Base-by-base conservation (phyloP, 163 green algal genomes). In the Volvox carteri region DNA sequence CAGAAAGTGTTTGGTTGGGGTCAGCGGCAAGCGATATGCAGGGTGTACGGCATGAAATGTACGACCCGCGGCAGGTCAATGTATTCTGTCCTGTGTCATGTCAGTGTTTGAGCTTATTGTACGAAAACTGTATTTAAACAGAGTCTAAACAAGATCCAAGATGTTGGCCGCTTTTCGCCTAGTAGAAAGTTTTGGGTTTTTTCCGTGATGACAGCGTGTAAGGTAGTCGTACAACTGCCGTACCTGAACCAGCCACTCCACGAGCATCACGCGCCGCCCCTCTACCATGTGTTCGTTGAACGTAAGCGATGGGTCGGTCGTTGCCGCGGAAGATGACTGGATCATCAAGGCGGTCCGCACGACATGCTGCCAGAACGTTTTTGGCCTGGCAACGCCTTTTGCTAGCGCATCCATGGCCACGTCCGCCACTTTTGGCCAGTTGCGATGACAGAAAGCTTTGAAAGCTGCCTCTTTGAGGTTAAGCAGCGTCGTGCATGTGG, bases 231-330 rank as follows among this genome's bases (percentile, higher is more conserved):
- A n/a, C n/a, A n/a, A n/a, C 19, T 65, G 54, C 8, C 77, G n/a
- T 41, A 85, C 77, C 77, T 85, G 48, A 41, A 74, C 46, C 11
- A 85, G 35, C 77, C 77, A 85, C 23, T 74, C 77, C 4, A 74
- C 25, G 2, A 85, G 33, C 7, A 74, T 25, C 19, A n/a, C 54
- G 11, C 77, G 77, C 0, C 37, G 52, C 54, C 25, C 5, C 33
- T 37, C 54, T 6, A 11, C 73, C 8, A 56, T 37, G 35, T 56
- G 14, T 2, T 9, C 30, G 33, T 50, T 48, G 41, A 68, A 68
- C 11, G 16, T 52, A 2, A 19, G 35, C 6, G 16, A 7, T 14
- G 75, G 37, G 50, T 84, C 75, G 16, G 33, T 39, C 14, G 75
- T 84, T n/a, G 75, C 75, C 16, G 54, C 30, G 6, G 30, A n/a